Conservation (phyloP, 2,329 filamentous ascomycete species). For the Thyridium curvatum region DNA sequence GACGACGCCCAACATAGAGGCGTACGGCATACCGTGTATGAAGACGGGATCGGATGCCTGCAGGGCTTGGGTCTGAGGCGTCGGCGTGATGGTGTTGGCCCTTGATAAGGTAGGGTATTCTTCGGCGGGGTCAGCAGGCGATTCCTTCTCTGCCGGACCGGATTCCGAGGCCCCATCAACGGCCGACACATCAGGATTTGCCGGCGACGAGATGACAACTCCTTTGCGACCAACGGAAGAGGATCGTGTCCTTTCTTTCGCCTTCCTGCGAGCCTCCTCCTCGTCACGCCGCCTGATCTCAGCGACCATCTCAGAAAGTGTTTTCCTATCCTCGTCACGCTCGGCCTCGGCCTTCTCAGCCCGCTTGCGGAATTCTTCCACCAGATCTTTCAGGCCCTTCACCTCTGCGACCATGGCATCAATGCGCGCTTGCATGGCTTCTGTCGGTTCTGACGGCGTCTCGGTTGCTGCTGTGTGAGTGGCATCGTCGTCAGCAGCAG, state of each 20-base stretch:
- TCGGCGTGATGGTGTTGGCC: constrained; percentile 43
- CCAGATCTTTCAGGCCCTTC: constrained; percentile 71
- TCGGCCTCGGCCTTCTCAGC: constrained; percentile 79
- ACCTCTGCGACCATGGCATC: constrained; percentile 76
- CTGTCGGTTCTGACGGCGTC: constrained; percentile 1
- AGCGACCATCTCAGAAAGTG: constrained; percentile 81
- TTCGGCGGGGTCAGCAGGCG: constrained; percentile 15
- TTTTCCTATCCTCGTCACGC: constrained; percentile 63
- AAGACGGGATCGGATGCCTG: constrained; percentile 32
- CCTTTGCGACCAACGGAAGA: constrained; percentile 22
- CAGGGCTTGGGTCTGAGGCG: constrained; percentile 29
- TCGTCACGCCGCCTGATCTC: constrained; percentile 65
- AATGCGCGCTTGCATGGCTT: constrained; percentile 60
- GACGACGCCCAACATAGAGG: constrained; percentile 77
- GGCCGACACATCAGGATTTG: constrained; percentile 5
- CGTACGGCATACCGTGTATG: constrained; percentile 63
- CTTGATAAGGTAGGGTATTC: constrained; percentile 38
- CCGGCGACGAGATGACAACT: constrained; percentile 3
- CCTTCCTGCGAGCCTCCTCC: constrained; percentile 41
- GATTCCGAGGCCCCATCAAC: constrained; percentile 17
- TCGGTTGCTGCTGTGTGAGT: not conserved
- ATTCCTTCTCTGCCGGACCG: constrained; percentile 7
- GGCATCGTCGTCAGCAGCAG: too few species aligned
- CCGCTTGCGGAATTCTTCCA: constrained; percentile 69
- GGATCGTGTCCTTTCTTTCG: constrained; percentile 20